These are phyloP conservation scores for Zalerion maritima DNA, from an alignment of 495 filamentous ascomycete genomes.

Conservation along the genomic window DNA sequence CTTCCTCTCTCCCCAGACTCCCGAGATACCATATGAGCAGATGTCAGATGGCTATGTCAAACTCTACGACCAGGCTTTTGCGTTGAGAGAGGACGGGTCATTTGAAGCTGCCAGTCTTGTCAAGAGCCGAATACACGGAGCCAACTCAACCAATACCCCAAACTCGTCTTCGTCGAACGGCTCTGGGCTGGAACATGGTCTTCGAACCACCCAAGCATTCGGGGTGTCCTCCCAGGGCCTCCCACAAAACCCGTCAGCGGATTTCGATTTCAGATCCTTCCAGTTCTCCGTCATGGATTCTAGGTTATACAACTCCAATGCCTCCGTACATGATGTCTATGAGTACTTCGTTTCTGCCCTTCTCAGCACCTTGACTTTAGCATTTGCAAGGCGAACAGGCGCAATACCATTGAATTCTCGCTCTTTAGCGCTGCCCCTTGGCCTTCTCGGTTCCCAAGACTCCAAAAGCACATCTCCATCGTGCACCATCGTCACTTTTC, in stretches of 20 bases:
- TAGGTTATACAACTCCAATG: constrained; percentile 15
- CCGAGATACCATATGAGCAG: constrained; percentile 12
- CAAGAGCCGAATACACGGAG: constrained; percentile 21
- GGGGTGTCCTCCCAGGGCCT: constrained; percentile 4
- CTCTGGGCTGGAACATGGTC: constrained; percentile 25
- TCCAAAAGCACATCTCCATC: constrained; percentile 8
- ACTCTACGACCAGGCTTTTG: constrained; percentile 23
- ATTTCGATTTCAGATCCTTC: constrained; percentile 17
- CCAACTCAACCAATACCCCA: constrained; percentile 28
- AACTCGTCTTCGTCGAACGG: constrained; percentile 32
- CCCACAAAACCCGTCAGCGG: constrained; percentile 8
- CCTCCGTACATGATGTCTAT: constrained; percentile 20
- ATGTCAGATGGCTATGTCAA: constrained; percentile 21
- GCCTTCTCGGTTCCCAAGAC: constrained; percentile 10
- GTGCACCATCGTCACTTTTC: constrained; percentile 27
- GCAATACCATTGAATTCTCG: constrained; percentile 29
- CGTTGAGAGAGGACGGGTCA: constrained; percentile 25
- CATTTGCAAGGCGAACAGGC: constrained; percentile 23
- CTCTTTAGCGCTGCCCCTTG: constrained; percentile 21
- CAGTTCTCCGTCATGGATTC: constrained; percentile 8
- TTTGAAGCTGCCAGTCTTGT: constrained; percentile 31
- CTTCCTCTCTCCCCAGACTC: constrained; percentile 19
- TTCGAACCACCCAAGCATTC: constrained; percentile 20
- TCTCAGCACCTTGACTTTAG: constrained; percentile 27
- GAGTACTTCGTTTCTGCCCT: constrained; percentile 30